A percentile compares a stretch with the other conserved stretches of the same genome.
phyloP scores from a whole-genome alignment of 805 yeast genomes.

The Wickerhamiella dianesei region DNA sequence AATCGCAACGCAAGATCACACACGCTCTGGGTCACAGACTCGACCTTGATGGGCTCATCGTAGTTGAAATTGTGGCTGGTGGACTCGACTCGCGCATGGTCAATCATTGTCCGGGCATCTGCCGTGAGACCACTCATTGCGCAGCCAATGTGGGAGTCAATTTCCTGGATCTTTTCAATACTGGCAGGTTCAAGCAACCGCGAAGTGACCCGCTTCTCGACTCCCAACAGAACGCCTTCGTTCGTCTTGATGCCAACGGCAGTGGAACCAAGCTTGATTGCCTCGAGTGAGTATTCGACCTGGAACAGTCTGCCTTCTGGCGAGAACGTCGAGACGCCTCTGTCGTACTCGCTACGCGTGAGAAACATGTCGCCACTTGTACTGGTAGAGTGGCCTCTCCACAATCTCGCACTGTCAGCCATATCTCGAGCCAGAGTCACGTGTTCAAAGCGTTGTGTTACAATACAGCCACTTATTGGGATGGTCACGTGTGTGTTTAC shows the following conservation, averaged over 20 bases:
- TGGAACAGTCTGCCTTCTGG: conserved; percentile 98
- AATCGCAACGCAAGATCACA: conserved; percentile 94
- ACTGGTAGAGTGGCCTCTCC: not conserved
- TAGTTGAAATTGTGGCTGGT: conserved; percentile 81
- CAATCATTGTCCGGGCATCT: conserved; percentile 97
- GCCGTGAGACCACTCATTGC: conserved; percentile 99
- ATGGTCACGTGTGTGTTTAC: not conserved
- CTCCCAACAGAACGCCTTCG: conserved; percentile 92
- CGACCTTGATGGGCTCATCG: conserved; percentile 85
- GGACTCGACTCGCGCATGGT: conserved; percentile 80
- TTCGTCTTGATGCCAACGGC: conserved; percentile 94
- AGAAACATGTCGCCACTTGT: conserved; percentile 53
- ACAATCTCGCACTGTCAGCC: not conserved
- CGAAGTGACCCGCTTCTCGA: conserved; percentile 93
- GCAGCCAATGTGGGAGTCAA: conserved; percentile 89
- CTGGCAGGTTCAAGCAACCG: conserved; percentile 80
- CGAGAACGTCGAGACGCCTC: conserved; percentile 96
- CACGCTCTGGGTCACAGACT: conserved; percentile 87
- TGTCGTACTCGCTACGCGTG: conserved; percentile 98
- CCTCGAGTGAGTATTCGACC: conserved; percentile 95
- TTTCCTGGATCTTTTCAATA: conserved; percentile 90
- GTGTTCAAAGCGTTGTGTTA: not conserved
- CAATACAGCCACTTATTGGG: not conserved
- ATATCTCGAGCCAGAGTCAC: not conserved
- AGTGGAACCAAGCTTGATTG: conserved; percentile 92